Evolutionary conservation across 805 yeast species (phyloP).

Genomic region (Scheffersomyces spartinae): DNA sequence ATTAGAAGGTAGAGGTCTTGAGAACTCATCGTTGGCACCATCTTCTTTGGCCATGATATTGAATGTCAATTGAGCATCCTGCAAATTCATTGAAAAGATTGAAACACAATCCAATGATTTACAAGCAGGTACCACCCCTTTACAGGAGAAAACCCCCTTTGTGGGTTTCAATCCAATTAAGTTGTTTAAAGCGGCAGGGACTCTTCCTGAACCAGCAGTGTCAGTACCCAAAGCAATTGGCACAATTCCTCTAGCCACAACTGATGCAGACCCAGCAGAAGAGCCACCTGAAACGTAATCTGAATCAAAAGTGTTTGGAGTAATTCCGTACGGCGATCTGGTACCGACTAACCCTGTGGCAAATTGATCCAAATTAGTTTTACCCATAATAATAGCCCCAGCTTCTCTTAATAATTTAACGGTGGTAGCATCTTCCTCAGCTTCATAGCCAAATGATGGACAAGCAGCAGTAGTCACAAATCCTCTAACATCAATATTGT

Average conservation of each 20-base stretch:
- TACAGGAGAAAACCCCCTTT: conserved; percentile 72
- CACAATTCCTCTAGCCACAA: conserved; percentile 80
- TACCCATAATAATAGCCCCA: conserved; percentile 90
- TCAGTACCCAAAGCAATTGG: conserved; percentile 91
- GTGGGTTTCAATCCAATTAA: conserved; percentile 89
- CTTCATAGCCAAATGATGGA: conserved; percentile 65
- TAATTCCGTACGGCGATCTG: conserved; percentile 88
- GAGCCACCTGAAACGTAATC: conserved; percentile 91
- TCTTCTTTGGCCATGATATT: conserved; percentile 65
- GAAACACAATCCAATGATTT: conserved; percentile 90
- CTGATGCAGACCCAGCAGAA: conserved; percentile 90
- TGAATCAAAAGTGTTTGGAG: conserved; percentile 66
- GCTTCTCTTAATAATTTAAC: conserved; percentile 66
- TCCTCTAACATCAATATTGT: conserved; percentile 81
- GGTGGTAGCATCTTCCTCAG: conserved; percentile 63
- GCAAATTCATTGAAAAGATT: conserved; percentile 62
- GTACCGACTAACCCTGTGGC: conserved; percentile 97
- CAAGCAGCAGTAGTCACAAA: conserved; percentile 92
- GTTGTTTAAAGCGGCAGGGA: conserved; percentile 92
- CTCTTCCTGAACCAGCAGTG: conserved; percentile 97
- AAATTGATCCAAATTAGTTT: conserved; percentile 92
- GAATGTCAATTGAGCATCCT: conserved; percentile 76
- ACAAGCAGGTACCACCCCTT: conserved; percentile 97
- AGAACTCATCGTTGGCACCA: conserved; percentile 58
- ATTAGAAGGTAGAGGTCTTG: conserved; percentile 60